Evolutionary conservation across 2,329 filamentous ascomycete species (phyloP).

Genomic region (Botrytis sinoallii): DNA sequence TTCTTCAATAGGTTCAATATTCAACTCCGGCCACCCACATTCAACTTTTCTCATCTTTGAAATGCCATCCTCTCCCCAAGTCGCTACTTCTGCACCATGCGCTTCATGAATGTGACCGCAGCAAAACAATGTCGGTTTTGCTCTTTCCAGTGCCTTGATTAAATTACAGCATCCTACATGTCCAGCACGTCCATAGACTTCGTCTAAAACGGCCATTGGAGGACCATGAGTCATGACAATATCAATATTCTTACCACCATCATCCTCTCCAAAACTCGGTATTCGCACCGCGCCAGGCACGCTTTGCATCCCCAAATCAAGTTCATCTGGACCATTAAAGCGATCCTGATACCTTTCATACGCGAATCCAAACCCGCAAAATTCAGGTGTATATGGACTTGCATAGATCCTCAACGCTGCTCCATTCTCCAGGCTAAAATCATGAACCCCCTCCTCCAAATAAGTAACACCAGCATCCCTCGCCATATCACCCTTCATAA

Average conservation of each 20-base stretch:
- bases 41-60: background rate
- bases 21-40: background rate
- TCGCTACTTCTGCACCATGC: slow-evolving; percentile 54
- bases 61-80: slow-evolving; percentile 55
- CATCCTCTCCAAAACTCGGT: background rate
- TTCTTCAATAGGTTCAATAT: background rate
- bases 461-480: slow-evolving; percentile 34
- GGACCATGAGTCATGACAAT: slow-evolving; percentile 62
- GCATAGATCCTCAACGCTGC: slow-evolving; percentile 37
- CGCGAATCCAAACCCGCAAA: slow-evolving; percentile 35
- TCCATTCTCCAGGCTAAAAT: slow-evolving; percentile 35
- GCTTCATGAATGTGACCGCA: slow-evolving; percentile 62
- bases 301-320: slow-evolving; percentile 20
- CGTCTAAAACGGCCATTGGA: slow-evolving; percentile 50
- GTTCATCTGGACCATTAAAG: slow-evolving; percentile 30
- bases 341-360: slow-evolving; percentile 35
- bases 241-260: slow-evolving; percentile 40
- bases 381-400: slow-evolving; percentile 38
- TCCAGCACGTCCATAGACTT: slow-evolving; percentile 7
- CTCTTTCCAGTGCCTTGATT: slow-evolving; percentile 48
- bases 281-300: slow-evolving; percentile 29
- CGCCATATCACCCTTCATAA: slow-evolving; percentile 31
- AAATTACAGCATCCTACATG: slow-evolving; percentile 52
- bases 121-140: slow-evolving; percentile 53
- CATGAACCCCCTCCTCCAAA: slow-evolving; percentile 37